Conservation (phyloP, 2,329 filamentous ascomycete species). For the Hymenoscyphus salicellus region DNA sequence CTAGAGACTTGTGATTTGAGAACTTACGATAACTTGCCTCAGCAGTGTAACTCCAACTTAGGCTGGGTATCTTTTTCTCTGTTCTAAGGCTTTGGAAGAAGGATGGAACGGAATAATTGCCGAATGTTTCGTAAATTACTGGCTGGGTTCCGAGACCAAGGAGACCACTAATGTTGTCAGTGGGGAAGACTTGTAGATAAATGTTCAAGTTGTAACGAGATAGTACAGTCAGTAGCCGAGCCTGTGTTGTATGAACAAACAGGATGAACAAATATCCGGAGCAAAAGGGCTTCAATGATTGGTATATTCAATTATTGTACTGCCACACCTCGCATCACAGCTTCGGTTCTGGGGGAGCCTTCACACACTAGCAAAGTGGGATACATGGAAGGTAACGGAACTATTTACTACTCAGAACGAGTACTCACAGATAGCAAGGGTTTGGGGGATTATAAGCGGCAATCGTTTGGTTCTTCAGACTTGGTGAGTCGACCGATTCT, state of each 20-base stretch:
- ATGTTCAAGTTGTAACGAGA: not conserved
- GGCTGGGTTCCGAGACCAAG: conserved; percentile 40
- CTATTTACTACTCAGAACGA: not conserved
- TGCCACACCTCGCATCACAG: not conserved
- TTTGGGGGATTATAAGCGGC: conserved; percentile 31
- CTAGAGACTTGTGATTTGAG: not conserved
- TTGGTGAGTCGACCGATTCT: conserved; percentile 29
- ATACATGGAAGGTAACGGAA: no score
- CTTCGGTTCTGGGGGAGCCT: not conserved
- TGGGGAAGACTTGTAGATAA: conserved; percentile 4
- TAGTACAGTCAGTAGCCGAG: no score
- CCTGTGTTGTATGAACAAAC: not conserved
- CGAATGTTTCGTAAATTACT: conserved; percentile 37
- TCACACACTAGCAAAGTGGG: not conserved
- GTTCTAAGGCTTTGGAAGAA: conserved; percentile 38
- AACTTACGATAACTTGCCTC: conserved; percentile 40
- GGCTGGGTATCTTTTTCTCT: conserved; percentile 37
- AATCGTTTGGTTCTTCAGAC: conserved; percentile 19
- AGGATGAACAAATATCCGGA: not conserved
- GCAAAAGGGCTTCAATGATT: not conserved
- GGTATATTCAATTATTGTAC: no score
- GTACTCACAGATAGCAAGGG: conserved; percentile 38
- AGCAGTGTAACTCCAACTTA: conserved; percentile 43
- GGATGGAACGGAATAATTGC: conserved; percentile 37
- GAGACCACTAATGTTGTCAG: conserved; percentile 34